phyloP scores from a whole-genome alignment of 1,284 basidiomycete species.

The Schizophyllum amplum region DNA sequence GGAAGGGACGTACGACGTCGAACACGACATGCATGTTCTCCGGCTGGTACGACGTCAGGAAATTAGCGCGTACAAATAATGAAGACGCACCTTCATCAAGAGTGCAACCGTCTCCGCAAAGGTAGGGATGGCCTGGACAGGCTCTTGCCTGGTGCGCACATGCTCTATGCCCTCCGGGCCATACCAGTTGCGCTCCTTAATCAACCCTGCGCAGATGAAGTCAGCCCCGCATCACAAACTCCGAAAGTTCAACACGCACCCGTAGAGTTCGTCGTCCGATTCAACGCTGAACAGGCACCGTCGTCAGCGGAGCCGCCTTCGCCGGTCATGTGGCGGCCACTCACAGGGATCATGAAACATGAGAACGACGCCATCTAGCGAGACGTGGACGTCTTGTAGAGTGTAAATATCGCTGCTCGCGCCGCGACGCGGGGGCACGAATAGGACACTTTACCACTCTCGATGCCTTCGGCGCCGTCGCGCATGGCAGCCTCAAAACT shows the following conservation, averaged over 20 bases:
- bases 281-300: slow-evolving; percentile 41
- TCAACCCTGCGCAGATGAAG: slow-evolving; percentile 24
- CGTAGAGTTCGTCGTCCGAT: slow-evolving; percentile 61
- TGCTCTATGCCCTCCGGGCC: slow-evolving; percentile 75
- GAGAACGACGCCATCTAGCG: slow-evolving; percentile 80
- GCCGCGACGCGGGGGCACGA: slow-evolving; percentile 22
- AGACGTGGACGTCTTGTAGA: slow-evolving; percentile 89
- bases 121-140: slow-evolving; percentile 81
- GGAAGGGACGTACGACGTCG: slow-evolving; percentile 43
- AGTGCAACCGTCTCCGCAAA: slow-evolving; percentile 78
- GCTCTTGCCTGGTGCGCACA: slow-evolving; percentile 75
- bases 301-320: background rate
- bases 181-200: slow-evolving; percentile 64
- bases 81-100: slow-evolving; percentile 67
- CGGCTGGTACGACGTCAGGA: slow-evolving; percentile 54
- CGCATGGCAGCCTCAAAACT: slow-evolving; percentile 90
- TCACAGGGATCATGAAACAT: slow-evolving; percentile 94
- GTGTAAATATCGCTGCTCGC: slow-evolving; percentile 38
- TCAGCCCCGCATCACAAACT: background rate
- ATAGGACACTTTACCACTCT: slow-evolving; percentile 67
- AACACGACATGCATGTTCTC: slow-evolving; percentile 83
- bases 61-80: too few species aligned
- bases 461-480: slow-evolving; percentile 92
- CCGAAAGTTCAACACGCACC: slow-evolving; percentile 28
- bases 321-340: slow-evolving; percentile 19